These are phyloP conservation scores for Chamaenerion angustifolium DNA, from an alignment of 345 rosid genomes.

Conservation along the genomic window DNA sequence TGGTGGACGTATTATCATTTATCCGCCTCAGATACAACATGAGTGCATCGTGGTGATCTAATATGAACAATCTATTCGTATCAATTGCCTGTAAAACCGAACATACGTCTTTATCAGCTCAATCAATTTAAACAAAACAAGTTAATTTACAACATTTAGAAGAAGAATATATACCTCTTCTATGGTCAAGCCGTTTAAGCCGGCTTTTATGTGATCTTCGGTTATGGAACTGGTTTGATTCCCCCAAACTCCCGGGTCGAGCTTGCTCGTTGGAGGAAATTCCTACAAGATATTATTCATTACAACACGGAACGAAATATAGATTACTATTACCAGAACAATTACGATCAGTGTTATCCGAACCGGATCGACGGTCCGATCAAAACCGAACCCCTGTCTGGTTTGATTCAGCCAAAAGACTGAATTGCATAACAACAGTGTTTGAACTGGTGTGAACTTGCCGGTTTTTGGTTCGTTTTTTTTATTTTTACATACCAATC, in stretches of 20 bases:
- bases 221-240: conserved; percentile 21
- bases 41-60: conserved; percentile 15
- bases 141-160: neutral
- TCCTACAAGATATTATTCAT: conserved; percentile 10
- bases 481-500: too few relatives aligned
- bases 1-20: conserved; percentile 6
- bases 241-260: conserved; percentile 14
- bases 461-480: too few relatives aligned
- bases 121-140: neutral
- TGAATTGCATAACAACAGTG: too few relatives aligned
- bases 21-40: conserved; percentile 14
- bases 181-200: conserved; percentile 13
- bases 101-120: neutral
- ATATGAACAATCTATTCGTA: conserved; percentile 14
- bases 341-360: too few relatives aligned
- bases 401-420: too few relatives aligned
- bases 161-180: conserved; percentile 9
- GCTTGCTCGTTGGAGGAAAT: conserved; percentile 27
- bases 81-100: conserved; percentile 7
- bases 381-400: too few relatives aligned
- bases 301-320: neutral
- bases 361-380: too few relatives aligned
- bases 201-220: conserved; percentile 15
- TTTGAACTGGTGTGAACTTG: too few relatives aligned
- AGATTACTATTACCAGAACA: neutral